Percentiles rank a stretch among this genome's conserved stretches.
Evolutionary conservation across 192 early-diverging fungal genomes (phyloP).

Genomic region (Nowakowskiella sp.): DNA sequence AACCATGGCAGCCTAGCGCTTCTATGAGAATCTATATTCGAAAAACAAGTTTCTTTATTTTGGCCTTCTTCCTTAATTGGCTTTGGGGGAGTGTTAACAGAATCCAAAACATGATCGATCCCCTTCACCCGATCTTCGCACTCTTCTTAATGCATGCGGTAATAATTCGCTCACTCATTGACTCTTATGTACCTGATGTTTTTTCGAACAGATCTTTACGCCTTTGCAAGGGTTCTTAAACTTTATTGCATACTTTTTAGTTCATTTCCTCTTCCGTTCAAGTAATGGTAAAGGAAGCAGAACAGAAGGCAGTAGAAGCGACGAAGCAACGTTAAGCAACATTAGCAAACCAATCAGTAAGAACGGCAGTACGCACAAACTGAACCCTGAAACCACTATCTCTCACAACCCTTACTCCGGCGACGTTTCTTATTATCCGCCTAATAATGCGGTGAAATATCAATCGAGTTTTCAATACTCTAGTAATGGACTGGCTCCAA

Average conservation of each 20-base stretch:
- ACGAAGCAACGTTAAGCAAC: too few species aligned
- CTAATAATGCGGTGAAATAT: too few species aligned
- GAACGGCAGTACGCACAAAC: too few species aligned
- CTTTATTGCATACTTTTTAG: not conserved
- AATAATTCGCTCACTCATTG: not conserved
- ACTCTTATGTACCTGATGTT: not conserved
- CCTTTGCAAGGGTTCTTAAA: conserved; percentile 1
- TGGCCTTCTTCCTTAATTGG: not conserved
- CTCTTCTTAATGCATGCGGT: not conserved
- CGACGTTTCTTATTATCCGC: too few species aligned
- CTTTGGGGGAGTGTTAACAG: not conserved
- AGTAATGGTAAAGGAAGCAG: too few species aligned
- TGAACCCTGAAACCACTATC: too few species aligned
- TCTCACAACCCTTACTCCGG: too few species aligned
- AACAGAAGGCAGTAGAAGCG: too few species aligned
- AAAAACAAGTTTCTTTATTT: not conserved
- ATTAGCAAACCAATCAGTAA: too few species aligned
- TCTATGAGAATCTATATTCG: not conserved
- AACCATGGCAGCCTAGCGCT: not conserved
- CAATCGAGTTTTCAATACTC: too few species aligned
- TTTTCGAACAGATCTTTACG: not conserved
- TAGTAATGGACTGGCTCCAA: too few species aligned
- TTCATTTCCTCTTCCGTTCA: not conserved
- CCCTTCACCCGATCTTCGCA: not conserved
- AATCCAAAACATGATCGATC: not conserved